Evolutionary conservation across 495 filamentous ascomycete species (phyloP).

Genomic region (Penicillium canariense): DNA sequence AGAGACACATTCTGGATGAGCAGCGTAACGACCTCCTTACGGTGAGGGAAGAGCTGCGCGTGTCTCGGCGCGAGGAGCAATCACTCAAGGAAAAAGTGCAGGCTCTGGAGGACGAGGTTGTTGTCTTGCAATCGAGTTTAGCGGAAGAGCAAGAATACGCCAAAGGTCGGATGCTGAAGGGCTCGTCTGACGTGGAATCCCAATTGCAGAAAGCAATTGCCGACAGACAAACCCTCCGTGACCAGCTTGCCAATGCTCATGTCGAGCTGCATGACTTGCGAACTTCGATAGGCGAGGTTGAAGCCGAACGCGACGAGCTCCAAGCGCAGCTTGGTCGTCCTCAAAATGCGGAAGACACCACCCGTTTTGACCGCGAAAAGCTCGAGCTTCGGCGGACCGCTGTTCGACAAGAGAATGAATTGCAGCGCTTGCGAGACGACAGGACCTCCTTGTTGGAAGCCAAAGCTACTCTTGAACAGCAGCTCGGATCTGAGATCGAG

Average conservation of each 20-base stretch:
- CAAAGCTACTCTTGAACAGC: slow-evolving; percentile 52
- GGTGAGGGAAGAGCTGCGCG: slow-evolving; percentile 65
- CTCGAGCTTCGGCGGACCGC: slow-evolving; percentile 59
- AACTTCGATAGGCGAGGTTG: slow-evolving; percentile 48
- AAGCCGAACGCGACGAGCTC: slow-evolving; percentile 64
- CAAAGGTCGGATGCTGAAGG: slow-evolving; percentile 51
- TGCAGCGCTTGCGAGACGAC: slow-evolving; percentile 58
- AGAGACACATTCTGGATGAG: slow-evolving; percentile 52
- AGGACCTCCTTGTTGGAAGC: slow-evolving; percentile 49
- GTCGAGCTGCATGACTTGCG: slow-evolving; percentile 59
- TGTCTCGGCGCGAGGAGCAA: slow-evolving; percentile 62
- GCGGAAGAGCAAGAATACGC: slow-evolving; percentile 72
- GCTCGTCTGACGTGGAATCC: slow-evolving; percentile 45
- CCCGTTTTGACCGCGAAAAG: slow-evolving; percentile 60
- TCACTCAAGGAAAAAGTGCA: slow-evolving; percentile 65
- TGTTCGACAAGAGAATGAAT: slow-evolving; percentile 57
- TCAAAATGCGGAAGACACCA: slow-evolving; percentile 51
- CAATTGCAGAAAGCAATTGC: slow-evolving; percentile 49
- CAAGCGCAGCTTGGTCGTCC: slow-evolving; percentile 52
- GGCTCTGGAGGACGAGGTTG: slow-evolving; percentile 76
- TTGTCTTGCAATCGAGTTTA: slow-evolving; percentile 68
- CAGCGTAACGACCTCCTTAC: slow-evolving; percentile 57
- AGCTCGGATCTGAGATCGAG: slow-evolving; percentile 54
- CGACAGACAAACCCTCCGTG: slow-evolving; percentile 62
- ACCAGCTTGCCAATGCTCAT: slow-evolving; percentile 59